phyloP scores from a whole-genome alignment of 2,329 filamentous ascomycete genomes.

The Talaromyces islandicus region DNA sequence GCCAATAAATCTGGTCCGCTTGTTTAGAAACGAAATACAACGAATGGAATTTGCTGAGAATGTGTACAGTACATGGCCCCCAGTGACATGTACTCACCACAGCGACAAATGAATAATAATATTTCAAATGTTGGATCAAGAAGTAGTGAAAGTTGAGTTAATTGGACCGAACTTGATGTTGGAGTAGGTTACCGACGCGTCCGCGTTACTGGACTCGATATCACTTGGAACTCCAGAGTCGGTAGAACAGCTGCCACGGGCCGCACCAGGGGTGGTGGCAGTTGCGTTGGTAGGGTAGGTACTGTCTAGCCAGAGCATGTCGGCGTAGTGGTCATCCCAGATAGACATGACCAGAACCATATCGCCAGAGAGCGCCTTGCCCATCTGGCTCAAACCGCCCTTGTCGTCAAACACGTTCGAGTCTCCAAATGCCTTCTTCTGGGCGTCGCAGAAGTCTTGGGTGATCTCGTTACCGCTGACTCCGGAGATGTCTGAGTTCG shows the following conservation, averaged over 20 bases:
- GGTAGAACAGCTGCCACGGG: conserved; percentile 51
- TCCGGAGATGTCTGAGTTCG: conserved; percentile 40
- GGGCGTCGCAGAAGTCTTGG: conserved; percentile 50
- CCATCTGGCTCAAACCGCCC: conserved; percentile 54
- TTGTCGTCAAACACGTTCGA: conserved; percentile 47
- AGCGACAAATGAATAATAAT: not conserved
- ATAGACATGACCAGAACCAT: conserved; percentile 59
- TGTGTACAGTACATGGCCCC: not conserved
- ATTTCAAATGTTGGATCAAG: not conserved
- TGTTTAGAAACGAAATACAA: not conserved
- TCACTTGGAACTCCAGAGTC: conserved; percentile 45
- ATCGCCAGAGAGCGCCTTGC: conserved; percentile 48
- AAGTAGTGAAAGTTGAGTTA: conserved; percentile 39
- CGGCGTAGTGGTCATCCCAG: conserved; percentile 61
- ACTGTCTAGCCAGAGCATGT: conserved; percentile 72
- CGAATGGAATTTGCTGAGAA: not conserved
- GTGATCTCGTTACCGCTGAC: conserved; percentile 52
- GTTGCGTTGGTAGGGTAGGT: conserved; percentile 50
- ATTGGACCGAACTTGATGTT: conserved; percentile 57
- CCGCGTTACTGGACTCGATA: conserved; percentile 22
- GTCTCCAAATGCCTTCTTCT: conserved; percentile 54
- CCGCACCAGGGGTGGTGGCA: conserved; percentile 41
- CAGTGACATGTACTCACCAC: not conserved
- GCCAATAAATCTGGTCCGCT: not conserved
- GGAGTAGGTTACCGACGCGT: conserved; percentile 51